Conservation (phyloP, 352 stramenopile genomes). For the Pilasporangium apinafurcum region DNA sequence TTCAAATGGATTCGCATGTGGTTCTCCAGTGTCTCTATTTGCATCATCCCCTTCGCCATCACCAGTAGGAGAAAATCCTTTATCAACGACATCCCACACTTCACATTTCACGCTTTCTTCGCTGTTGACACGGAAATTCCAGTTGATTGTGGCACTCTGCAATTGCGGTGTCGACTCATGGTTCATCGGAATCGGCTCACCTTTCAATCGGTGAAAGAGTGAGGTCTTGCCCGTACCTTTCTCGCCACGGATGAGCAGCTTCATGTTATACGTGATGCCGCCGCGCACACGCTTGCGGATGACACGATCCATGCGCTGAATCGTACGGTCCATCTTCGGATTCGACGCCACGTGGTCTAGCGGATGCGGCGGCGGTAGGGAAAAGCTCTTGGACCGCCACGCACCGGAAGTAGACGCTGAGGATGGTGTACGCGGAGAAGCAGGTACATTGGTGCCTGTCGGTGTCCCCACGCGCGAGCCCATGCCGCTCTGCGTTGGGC, state of each 20-base stretch:
- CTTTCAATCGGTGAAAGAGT: conserved; percentile 81
- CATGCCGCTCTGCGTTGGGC: conserved; percentile 3
- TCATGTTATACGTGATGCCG: conserved; percentile 90
- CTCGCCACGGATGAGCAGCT: conserved; percentile 81
- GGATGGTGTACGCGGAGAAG: conserved; percentile 2
- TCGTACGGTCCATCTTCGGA: conserved; percentile 40
- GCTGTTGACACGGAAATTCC: conserved; percentile 49
- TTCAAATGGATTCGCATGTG: conserved; percentile 25
- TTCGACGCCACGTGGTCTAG: conserved; percentile 1
- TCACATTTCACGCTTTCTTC: conserved; percentile 89
- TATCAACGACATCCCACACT: conserved; percentile 89
- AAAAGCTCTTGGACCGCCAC: conserved; percentile 42
- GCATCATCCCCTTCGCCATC: conserved; percentile 2
- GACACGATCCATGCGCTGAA: conserved; percentile 78
- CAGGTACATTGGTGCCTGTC: neutral
- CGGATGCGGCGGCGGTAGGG: conserved; percentile 11
- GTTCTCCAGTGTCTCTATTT: too few relatives aligned
- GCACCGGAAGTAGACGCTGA: conserved; percentile 18
- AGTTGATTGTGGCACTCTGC: conserved; percentile 86
- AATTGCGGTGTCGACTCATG: conserved; percentile 83
- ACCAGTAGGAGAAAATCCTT: conserved; percentile 34
- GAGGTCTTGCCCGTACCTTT: conserved; percentile 86
- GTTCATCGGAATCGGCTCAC: conserved; percentile 53
- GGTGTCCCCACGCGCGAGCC: conserved; percentile 10
- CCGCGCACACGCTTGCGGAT: conserved; percentile 76